Base-by-base conservation (phyloP, 2,329 filamentous ascomycete genomes). In the Xylariaceae sp. region DNA sequence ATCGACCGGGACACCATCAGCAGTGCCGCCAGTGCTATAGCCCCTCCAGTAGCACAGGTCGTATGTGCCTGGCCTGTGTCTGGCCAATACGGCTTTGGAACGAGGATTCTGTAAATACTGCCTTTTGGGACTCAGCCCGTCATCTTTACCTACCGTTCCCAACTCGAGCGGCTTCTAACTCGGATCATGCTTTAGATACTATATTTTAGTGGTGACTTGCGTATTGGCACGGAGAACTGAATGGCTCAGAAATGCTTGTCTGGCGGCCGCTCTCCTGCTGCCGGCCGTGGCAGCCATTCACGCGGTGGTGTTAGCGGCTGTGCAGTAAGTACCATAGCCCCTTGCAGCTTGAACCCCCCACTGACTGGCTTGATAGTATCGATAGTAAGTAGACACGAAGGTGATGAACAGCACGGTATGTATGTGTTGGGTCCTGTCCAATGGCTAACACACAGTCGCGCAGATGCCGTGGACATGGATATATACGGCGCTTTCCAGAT, bases 401-500 rank as follows among this genome's bases (percentile, higher is more conserved):
- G n/a, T n/a, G n/a, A n/a, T n/a, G n/a, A n/a, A n/a, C n/a, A n/a
- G n/a, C n/a, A n/a, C n/a, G n/a, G n/a, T n/a, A n/a, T n/a, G n/a
- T n/a, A n/a, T n/a, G n/a, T n/a, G n/a, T n/a, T n/a, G n/a, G n/a
- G n/a, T n/a, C n/a, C n/a, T n/a, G n/a, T n/a, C n/a, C n/a, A 36
- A 39, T 36, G 9, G 1, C 42, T 47, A 9, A 44, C 18, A 16
- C 9, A 16, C 19, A 15, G 4, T 5, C 31, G 15, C 16, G 28
- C 40, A 81, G 78, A 64, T 36, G 79, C 75, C 11, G 70, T 83
- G 11, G 80, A 84, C 50, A 75, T 85, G 71, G 81, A 85, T 48
- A 65, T 84, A 3, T 85, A 74, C 40, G 81, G 81, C 1, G 78
- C 78, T 7, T 82, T 84, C 45, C 81, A 85, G 47, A 56, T 83